phyloP scores from a whole-genome alignment of 2,329 filamentous ascomycete species.

The Alternaria sp. region DNA sequence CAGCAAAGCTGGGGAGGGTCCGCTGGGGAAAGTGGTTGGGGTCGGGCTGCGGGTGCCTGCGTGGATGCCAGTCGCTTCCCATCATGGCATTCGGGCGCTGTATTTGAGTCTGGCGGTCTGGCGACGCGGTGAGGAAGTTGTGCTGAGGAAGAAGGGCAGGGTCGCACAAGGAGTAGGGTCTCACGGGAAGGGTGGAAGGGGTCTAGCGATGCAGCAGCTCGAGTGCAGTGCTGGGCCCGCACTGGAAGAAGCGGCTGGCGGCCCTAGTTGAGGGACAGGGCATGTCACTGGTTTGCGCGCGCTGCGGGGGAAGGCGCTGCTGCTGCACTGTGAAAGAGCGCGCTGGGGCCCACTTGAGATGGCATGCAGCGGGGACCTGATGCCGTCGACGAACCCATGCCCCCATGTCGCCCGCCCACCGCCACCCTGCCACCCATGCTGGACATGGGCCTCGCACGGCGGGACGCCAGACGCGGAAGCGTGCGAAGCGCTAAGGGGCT shows the following conservation, averaged over 20 bases:
- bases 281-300: conserved; percentile 16
- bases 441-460: conserved; percentile 1
- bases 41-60: conserved; percentile 15
- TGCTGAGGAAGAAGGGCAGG: conserved; percentile 4
- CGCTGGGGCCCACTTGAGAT: conserved; percentile 5
- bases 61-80: conserved; percentile 22
- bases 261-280: conserved; percentile 11
- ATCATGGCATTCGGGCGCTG: conserved; percentile 15
- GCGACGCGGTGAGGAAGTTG: conserved; percentile 2
- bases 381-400: conserved; percentile 10
- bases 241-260: conserved; percentile 12
- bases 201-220: conserved; percentile 11
- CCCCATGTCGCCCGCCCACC: neutral
- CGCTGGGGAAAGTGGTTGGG: conserved; percentile 14
- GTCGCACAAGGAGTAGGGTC: conserved; percentile 15
- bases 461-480: conserved; percentile 13
- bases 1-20: conserved; percentile 32
- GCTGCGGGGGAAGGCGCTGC: conserved; percentile 14
- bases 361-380: conserved; percentile 18
- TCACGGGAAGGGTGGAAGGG: conserved; percentile 10
- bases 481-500: conserved; percentile 7
- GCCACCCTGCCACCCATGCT: neutral
- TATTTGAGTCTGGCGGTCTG: conserved; percentile 5
- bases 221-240: conserved; percentile 8
- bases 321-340: conserved; percentile 16